Evolutionary conservation across 495 filamentous ascomycete species (phyloP).

Genomic region (Penicillium salamii): DNA sequence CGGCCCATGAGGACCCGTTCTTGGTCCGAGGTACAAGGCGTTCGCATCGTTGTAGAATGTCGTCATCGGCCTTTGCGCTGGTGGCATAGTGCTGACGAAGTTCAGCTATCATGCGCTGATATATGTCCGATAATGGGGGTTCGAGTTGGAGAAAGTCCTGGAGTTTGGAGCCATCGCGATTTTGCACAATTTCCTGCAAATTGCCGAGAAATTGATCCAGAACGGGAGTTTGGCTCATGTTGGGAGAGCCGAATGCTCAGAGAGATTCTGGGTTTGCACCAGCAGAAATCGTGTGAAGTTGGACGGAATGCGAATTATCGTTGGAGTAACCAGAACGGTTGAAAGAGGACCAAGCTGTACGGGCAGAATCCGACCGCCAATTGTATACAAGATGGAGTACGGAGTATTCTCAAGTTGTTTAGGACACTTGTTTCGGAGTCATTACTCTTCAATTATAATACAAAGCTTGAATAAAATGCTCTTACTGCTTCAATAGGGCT

Average conservation of each 20-base stretch:
- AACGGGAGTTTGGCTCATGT: constrained; percentile 39
- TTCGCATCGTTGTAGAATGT: constrained; percentile 58
- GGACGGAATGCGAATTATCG: background rate
- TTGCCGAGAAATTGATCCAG: constrained; percentile 57
- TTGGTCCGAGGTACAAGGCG: constrained; percentile 54
- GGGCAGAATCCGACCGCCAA: background rate
- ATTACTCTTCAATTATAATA: too few species aligned
- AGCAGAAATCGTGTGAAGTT: background rate
- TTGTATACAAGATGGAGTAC: background rate
- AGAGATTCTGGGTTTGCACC: background rate
- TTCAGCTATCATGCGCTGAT: constrained; percentile 63
- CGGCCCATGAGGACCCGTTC: constrained; percentile 66
- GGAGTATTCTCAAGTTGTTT: too few species aligned
- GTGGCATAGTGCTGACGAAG: constrained; percentile 55
- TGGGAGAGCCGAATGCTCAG: background rate
- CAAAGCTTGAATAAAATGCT: too few species aligned
- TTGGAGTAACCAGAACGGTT: background rate
- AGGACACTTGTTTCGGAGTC: too few species aligned
- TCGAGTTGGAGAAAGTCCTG: constrained; percentile 61
- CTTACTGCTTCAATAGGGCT: too few species aligned
- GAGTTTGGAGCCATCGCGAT: constrained; percentile 52
- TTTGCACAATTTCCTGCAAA: constrained; percentile 50
- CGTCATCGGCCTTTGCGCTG: constrained; percentile 44
- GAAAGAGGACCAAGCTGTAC: background rate
- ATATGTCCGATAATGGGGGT: constrained; percentile 62